Evolutionary conservation across 768 basidiomycete species (phyloP).

Genomic region (Lactarius trivialis): DNA sequence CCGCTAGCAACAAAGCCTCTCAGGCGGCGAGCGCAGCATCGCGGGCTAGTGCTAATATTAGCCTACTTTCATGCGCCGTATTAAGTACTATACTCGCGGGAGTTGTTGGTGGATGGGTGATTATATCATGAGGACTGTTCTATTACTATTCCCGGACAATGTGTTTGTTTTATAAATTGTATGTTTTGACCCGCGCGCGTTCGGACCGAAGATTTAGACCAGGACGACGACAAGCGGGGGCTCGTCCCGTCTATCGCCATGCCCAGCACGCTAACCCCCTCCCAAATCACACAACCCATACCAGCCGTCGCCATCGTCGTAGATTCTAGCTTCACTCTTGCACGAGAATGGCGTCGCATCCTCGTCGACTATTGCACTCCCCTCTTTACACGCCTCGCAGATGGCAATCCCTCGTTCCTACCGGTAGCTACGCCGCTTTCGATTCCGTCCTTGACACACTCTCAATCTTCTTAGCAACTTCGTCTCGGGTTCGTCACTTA

Average conservation of each 20-base stretch:
- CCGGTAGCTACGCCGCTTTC: conserved; percentile 3
- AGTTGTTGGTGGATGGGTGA: not conserved
- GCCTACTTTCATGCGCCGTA: not conserved
- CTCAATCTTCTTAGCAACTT: conserved; percentile 6
- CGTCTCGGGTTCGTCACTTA: conserved; percentile 26
- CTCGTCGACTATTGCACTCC: conserved; percentile 11
- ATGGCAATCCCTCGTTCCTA: not conserved
- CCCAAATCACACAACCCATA: not conserved
- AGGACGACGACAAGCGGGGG: not conserved
- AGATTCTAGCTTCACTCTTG: conserved; percentile 22
- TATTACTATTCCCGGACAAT: not conserved
- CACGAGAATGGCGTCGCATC: conserved; percentile 19
- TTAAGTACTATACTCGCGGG: not conserved
- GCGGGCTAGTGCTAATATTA: not conserved
- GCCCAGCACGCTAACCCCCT: conserved; percentile 6
- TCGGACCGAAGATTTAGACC: not conserved
- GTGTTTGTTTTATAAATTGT: not conserved
- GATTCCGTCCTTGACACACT: not conserved
- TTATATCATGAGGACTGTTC: not conserved
- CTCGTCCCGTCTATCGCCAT: not conserved
- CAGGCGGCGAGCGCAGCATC: not conserved
- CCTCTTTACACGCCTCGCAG: conserved; percentile 19
- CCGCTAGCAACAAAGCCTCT: conserved; percentile 9
- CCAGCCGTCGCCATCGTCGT: conserved; percentile 19
- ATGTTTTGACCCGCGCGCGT: not conserved